phyloP scores from a whole-genome alignment of 208 protist genomes.

The Wallacemonas sp. region DNA sequence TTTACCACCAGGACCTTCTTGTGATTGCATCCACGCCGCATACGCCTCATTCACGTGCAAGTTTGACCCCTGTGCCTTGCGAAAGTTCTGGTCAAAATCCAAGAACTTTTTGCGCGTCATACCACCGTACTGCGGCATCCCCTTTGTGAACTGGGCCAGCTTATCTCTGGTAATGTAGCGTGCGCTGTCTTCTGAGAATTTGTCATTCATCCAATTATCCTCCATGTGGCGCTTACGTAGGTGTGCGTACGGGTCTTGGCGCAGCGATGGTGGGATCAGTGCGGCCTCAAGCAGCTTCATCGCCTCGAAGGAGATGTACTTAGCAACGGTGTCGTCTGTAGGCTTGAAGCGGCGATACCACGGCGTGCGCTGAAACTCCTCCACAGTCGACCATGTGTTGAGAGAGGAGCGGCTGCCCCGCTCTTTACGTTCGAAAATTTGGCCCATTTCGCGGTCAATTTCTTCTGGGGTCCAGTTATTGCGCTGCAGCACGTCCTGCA shows the following conservation, averaged over 20 bases:
- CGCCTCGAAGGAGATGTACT: slow-evolving; percentile 89
- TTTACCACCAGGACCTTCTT: neutral
- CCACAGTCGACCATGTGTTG: slow-evolving; percentile 87
- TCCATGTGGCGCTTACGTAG: slow-evolving; percentile 90
- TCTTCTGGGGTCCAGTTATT: slow-evolving; percentile 65
- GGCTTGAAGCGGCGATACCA: slow-evolving; percentile 89
- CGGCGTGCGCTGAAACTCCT: slow-evolving; percentile 90
- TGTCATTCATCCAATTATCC: slow-evolving; percentile 91
- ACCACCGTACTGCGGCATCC: slow-evolving; percentile 72
- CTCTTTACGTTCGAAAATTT: slow-evolving; percentile 80
- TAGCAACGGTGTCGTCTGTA: slow-evolving; percentile 70
- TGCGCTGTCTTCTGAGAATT: slow-evolving; percentile 80
- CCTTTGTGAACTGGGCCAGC: slow-evolving; percentile 79
- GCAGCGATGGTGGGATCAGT: slow-evolving; percentile 80
- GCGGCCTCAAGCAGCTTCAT: slow-evolving; percentile 81
- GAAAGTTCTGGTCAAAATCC: slow-evolving; percentile 74
- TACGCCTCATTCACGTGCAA: slow-evolving; percentile 82
- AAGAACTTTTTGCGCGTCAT: slow-evolving; percentile 74
- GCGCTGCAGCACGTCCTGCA: slow-evolving; percentile 66
- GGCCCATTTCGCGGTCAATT: slow-evolving; percentile 74
- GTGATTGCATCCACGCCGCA: slow-evolving; percentile 73
- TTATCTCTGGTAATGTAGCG: slow-evolving; percentile 70
- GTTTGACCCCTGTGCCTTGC: slow-evolving; percentile 54
- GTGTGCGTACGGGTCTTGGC: slow-evolving; percentile 83
- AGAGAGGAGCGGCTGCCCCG: slow-evolving; percentile 66